Percentiles rank a stretch among this genome's conserved stretches.
These are phyloP conservation scores for Auricularia cornea DNA, from an alignment of 768 basidiomycete species.

Conservation along the genomic window DNA sequence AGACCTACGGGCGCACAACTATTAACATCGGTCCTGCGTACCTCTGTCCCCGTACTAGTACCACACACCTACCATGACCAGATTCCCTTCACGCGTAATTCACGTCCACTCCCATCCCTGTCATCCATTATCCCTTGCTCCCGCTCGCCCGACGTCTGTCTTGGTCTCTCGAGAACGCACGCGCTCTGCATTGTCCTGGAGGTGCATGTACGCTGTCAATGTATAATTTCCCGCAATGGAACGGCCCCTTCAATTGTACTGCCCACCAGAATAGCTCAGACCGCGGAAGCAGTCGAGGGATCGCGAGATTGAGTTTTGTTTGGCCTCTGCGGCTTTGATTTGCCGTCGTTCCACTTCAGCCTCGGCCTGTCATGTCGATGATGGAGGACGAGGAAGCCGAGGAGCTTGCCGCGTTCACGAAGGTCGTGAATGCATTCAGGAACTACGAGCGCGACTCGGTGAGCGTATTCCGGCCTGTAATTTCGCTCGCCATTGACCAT, in stretches of 20 bases:
- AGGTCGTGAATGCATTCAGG: slow-evolving; percentile 66
- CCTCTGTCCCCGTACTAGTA: too few relatives aligned
- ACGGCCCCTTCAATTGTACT: background rate
- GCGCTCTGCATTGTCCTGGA: background rate
- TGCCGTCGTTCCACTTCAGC: background rate
- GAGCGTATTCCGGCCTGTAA: slow-evolving; percentile 12
- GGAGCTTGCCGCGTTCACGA: slow-evolving; percentile 65
- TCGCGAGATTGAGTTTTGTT: background rate
- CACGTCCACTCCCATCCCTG: too few relatives aligned
- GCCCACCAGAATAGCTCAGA: too few relatives aligned
- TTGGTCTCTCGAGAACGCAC: too few relatives aligned
- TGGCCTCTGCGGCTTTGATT: background rate
- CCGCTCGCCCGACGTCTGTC: background rate
- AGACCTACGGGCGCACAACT: slow-evolving; percentile 46
- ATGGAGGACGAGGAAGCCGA: slow-evolving; percentile 21
- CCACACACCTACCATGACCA: too few relatives aligned
- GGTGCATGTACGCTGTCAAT: background rate
- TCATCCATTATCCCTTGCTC: background rate
- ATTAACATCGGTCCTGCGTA: background rate
- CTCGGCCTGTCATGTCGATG: background rate
- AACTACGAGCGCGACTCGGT: slow-evolving; percentile 73
- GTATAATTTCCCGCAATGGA: background rate
- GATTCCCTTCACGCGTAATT: too few relatives aligned
- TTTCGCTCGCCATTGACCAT: background rate
- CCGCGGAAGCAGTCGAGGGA: background rate